Base-by-base conservation (phyloP, 2,329 filamentous ascomycete species). In the Fusarium sp. region DNA sequence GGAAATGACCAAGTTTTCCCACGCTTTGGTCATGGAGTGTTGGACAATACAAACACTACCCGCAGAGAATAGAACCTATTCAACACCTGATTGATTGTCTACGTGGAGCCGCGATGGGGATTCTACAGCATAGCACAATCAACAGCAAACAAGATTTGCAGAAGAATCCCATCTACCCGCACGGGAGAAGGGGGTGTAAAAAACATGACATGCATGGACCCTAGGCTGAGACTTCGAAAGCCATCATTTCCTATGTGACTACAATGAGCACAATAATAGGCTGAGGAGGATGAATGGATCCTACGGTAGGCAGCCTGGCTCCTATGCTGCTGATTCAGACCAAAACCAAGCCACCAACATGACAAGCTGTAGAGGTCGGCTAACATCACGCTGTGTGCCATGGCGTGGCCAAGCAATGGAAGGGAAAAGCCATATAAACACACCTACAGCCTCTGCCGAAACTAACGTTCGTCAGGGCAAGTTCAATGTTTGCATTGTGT, bases 231-330 rank as follows among this genome's bases (percentile, higher is more conserved):
- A 52, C 60, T 49, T 38, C 68, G 57, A 49, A 53, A 63, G 67
- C 63, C 63, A 70, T 72, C 66, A 72, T 70, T 69, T 74, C 55
- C 61, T 54, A 50, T 26, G 31, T 24, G 50, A 56, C 49, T 53
- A 63, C 60, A 67, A 69, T 57, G 44, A 50, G 21, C 37, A 58
- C 23, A 50, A 59, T 33, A 52, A 61, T 48, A 33, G 44, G 48
- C 10, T 26, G 28, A 48, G 29, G 41, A 56, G 37, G 61, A 52
- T 49, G 35, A 63, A 56, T 55, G 50, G 35, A 57, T 63, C 42
- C 49, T 38, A 15, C 28, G 31, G 31, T 35, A 23, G 50, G 15
- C 21, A 28, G 38, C 15, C 28, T 52, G 31, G 37, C 41, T 42
- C 29, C 11, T 9, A 31, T 43, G 9, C 31, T 33, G n/a, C 31